Evolutionary conservation across 2,329 filamentous ascomycete species (phyloP).

Genomic region (Cercospora nicotianae): DNA sequence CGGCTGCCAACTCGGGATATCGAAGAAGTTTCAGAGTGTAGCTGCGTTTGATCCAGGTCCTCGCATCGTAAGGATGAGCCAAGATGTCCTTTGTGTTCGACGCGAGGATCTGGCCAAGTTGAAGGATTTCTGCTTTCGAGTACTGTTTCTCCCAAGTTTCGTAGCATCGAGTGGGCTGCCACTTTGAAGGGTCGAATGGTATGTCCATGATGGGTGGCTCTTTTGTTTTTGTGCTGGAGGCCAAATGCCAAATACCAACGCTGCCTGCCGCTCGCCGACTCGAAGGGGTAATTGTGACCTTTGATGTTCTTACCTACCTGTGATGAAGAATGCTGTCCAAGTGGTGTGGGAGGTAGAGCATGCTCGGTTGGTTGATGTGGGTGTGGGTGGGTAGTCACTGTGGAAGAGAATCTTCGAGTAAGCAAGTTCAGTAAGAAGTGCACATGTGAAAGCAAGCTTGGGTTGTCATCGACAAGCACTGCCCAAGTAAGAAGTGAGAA

Average conservation of each 20-base stretch:
- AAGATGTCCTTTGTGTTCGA: constrained; percentile 23
- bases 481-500: neutral
- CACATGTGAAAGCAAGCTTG: neutral
- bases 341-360: neutral
- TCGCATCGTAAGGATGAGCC: constrained; percentile 32
- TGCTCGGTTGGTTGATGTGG: neutral
- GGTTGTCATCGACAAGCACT: neutral
- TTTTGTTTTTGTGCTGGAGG: neutral
- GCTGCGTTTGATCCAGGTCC: constrained; percentile 28
- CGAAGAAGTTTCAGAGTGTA: constrained; percentile 22
- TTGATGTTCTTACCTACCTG: neutral
- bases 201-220: constrained; percentile 22
- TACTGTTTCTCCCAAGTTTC: constrained; percentile 15
- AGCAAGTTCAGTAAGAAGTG: neutral
- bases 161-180: constrained; percentile 24
- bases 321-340: neutral
- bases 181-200: constrained; percentile 21
- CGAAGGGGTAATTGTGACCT: neutral
- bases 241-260: neutral
- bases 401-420: neutral
- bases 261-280: neutral
- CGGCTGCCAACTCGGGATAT: constrained; percentile 36
- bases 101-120: constrained; percentile 11
- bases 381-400: neutral
- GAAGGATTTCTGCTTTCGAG: constrained; percentile 1